Base-by-base conservation (phyloP, 805 yeast species). In the Wickerhamiella alocasiicola region DNA sequence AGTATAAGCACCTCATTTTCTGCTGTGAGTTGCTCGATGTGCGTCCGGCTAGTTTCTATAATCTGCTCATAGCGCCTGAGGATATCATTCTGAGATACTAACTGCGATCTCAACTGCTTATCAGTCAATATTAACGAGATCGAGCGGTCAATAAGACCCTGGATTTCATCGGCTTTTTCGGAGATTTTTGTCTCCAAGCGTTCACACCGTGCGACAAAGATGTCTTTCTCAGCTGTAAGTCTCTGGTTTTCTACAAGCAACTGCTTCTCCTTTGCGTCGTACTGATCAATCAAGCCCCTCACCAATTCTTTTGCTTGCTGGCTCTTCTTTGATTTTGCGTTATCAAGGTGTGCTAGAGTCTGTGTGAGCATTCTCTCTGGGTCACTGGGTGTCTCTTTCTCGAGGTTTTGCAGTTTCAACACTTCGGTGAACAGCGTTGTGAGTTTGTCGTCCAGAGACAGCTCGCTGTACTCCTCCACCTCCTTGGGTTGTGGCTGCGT, bases 231-330 rank as follows among this genome's bases (percentile, higher is more conserved):
- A 6, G 19, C 13, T 3, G 16, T 16, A 4, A 21, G 17, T 27
- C 19, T 26, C 15, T 17, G 35, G n/a, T 36, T 33, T 15, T 36
- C 42, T 9, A 36, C 34, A 24, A 13, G 15, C 24, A 43, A 34
- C 31, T 42, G 41, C 9, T 20, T 29, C 12, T 45, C 45, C 16
- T 40, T 42, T 12, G 44, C 36, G 28, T 42, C 44, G 31, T 36
- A 31, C 30, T 38, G 44, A 17, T 42, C 48, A 18, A 45, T 23
- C 11, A 32, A 27, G 5, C 39, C 35, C 19, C 29, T 39, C 19
- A 45, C 32, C 18, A 45, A 42, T 32, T 45, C 42, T 24, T 40
- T 36, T 9, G 38, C 35, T 5, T 42, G 43, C 23, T 39, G 37
- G 34, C 41, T 39, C 13, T 31, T 36, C 19, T 30, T 28, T 18